phyloP scores from a whole-genome alignment of 192 early-diverging fungal genomes.

The Gryganskiella cystojenkinii region DNA sequence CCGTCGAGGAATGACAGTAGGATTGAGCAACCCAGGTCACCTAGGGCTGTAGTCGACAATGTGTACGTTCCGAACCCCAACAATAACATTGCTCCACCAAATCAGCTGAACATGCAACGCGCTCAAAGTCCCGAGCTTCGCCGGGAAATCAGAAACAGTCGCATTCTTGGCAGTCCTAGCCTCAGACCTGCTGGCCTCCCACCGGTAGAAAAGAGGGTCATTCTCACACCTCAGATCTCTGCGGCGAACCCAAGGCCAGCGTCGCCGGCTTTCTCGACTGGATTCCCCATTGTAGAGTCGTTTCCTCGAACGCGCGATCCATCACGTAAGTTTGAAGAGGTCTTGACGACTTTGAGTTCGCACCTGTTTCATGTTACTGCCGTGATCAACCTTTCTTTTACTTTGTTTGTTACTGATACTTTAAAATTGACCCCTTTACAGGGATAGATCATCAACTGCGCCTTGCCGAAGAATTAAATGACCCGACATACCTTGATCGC shows the following conservation, averaged over 20 bases:
- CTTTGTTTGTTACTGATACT: constrained; percentile 1
- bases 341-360: background rate
- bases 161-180: constrained; percentile 41
- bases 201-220: background rate
- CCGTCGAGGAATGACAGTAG: background rate
- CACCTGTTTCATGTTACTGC: background rate
- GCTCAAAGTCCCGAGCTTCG: constrained; percentile 29
- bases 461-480: constrained; percentile 3
- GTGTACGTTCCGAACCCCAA: constrained; percentile 39
- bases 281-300: constrained; percentile 13
- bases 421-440: background rate
- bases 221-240: constrained; percentile 13
- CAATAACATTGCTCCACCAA: constrained; percentile 40
- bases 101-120: constrained; percentile 30
- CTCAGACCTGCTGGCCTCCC: constrained; percentile 17
- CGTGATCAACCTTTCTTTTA: background rate
- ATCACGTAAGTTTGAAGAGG: constrained; percentile 20
- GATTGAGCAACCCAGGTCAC: background rate
- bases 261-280: background rate
- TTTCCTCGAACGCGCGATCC: constrained; percentile 10
- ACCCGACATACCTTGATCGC: background rate
- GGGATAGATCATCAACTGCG: background rate
- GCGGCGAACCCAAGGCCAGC: constrained; percentile 12
- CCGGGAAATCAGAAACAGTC: constrained; percentile 1
- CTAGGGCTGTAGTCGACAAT: constrained; percentile 4